Evolutionary conservation across 495 filamentous ascomycete species (phyloP).

Genomic region (Penicillium angulare): DNA sequence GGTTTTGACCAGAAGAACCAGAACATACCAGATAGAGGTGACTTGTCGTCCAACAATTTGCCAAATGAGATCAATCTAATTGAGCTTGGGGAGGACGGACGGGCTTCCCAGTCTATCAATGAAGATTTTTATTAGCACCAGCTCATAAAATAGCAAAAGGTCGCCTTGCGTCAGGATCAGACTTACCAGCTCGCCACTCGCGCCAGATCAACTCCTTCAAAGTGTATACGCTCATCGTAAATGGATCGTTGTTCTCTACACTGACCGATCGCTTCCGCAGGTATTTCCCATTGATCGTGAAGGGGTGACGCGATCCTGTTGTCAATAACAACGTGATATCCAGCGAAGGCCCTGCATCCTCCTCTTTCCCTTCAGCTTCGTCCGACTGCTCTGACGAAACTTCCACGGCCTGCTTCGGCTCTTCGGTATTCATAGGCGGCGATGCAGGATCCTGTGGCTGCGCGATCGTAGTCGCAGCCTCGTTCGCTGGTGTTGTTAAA

Average conservation of each 20-base stretch:
- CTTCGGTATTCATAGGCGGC: constrained; percentile 30
- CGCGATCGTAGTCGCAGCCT: constrained; percentile 14
- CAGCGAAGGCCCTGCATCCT: constrained; percentile 45
- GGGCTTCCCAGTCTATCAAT: constrained; percentile 74
- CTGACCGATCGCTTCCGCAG: constrained; percentile 72
- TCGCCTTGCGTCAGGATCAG: too few relatives aligned
- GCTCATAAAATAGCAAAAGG: too few relatives aligned
- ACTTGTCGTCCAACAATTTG: constrained; percentile 82
- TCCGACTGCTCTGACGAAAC: constrained; percentile 36
- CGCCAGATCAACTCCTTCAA: constrained; percentile 88
- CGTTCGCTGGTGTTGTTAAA: constrained; percentile 15
- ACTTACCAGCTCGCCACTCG: constrained; percentile 75
- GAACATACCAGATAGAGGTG: constrained; percentile 66
- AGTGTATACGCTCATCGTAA: constrained; percentile 85
- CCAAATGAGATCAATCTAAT: constrained; percentile 90
- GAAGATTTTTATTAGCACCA: too few relatives aligned
- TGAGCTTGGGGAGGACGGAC: constrained; percentile 75
- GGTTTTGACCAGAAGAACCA: neutral
- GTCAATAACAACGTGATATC: constrained; percentile 75
- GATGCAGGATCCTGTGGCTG: constrained; percentile 14
- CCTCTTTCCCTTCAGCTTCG: constrained; percentile 40
- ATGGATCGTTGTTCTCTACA: constrained; percentile 76
- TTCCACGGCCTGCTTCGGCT: constrained; percentile 32
- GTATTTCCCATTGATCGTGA: constrained; percentile 83
- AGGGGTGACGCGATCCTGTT: constrained; percentile 79